A percentile compares a stretch with the other conserved stretches of the same genome.
phyloP scores from a whole-genome alignment of 176 grass and related monocot species.

The Pontederia crassipes region DNA sequence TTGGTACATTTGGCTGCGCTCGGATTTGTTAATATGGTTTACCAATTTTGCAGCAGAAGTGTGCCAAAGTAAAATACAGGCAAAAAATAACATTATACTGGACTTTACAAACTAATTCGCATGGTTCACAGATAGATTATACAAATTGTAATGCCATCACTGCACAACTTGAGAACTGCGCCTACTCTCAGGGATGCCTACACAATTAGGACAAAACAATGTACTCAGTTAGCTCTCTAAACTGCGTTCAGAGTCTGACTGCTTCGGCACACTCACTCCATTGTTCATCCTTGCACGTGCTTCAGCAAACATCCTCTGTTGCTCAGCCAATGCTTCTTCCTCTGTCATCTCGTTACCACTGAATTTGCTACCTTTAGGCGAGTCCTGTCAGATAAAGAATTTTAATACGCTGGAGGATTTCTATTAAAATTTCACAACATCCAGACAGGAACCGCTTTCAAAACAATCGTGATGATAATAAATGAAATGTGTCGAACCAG shows the following conservation, averaged over 20 bases:
- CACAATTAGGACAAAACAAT: too few species aligned
- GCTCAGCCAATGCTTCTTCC: constrained; percentile 91
- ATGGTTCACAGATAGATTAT: too few species aligned
- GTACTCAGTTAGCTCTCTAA: constrained; percentile 19
- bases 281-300: constrained; percentile 97
- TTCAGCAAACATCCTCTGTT: constrained; percentile 99
- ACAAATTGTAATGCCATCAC: too few species aligned
- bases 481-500: constrained; percentile 39
- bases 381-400: constrained; percentile 47
- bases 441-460: background rate
- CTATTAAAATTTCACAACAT: background rate
- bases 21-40: too few species aligned
- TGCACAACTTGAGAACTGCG: too few species aligned
- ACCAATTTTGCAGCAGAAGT: too few species aligned
- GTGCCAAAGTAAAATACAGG: too few species aligned
- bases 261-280: constrained; percentile 43
- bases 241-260: constrained; percentile 35
- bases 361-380: constrained; percentile 91
- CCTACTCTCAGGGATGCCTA: too few species aligned
- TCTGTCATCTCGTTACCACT: constrained; percentile 85
- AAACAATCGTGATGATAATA: background rate
- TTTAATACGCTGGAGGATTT: background rate
- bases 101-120: too few species aligned
- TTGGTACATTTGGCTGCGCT: too few species aligned
- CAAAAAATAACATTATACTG: too few species aligned